Base-by-base conservation (phyloP, 257 asterid genomes). In the Marsdenia floribunda region DNA sequence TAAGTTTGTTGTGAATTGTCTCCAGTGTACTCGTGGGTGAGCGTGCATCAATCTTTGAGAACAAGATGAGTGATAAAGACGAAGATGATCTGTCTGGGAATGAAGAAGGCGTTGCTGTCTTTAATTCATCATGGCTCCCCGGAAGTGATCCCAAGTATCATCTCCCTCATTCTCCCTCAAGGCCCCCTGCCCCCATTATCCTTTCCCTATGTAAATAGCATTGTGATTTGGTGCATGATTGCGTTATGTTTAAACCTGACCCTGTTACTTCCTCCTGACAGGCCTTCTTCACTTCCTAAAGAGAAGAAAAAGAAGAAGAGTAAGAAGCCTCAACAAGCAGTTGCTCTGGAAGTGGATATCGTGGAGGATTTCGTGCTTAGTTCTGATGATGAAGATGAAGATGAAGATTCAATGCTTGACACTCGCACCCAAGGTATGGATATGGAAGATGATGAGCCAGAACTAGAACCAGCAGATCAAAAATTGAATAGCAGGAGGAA, bases 351-450 rank as follows among this genome's bases (percentile, higher is more conserved):
- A 57, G 97, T 91, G 76, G 98, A 94, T 76, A 80, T 94, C 13
- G 84, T 90, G 26, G 93, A 89, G 85, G 97, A 94, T 72, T 87
- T 90, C 64, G 74, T 89, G 66, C 91, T 92, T 68, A 94, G 97
- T 82, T 88, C 93, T 2, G 97, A 93, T 53, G 96, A 91, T 0
- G 96, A 91, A 0, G 90, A 52, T 0, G 96, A 91, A 1, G 89
- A 52, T 52, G 57, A 85, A n/a, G 75, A 75, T 75, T 82, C 79
- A 10, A 10, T 73, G 18, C 82, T 78, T 61, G 83, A 80, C 38
- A 81, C 77, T 53, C 83, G 80, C 35, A 26, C 66, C 52, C 77
- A 68, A 13, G 83, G 85, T 16, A 81, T 18, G 21, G 96, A 80
- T 16, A 81, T 18, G 21, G 98, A 80, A 44, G 91, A 80, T 63